These are phyloP conservation scores for Lachancea nothofagi DNA, from an alignment of 805 yeast species.

Conservation along the genomic window DNA sequence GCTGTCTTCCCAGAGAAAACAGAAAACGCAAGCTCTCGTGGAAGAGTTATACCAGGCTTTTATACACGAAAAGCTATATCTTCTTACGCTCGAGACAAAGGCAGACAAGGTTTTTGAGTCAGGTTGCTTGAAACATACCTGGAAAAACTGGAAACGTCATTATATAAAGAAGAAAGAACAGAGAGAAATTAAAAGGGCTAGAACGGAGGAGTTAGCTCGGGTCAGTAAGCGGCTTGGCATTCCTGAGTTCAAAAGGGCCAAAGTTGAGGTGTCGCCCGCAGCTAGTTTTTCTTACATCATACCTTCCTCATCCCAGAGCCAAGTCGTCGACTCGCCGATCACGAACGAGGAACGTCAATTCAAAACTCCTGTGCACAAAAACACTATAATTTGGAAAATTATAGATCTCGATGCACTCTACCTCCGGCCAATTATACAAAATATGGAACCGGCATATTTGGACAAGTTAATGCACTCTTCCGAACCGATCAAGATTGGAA, in stretches of 20 bases:
- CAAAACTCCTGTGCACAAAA: constrained; percentile 31
- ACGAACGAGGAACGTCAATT: constrained; percentile 30
- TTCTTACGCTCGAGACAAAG: constrained; percentile 37
- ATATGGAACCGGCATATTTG: not conserved
- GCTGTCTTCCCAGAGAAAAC: constrained; percentile 19
- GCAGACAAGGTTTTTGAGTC: constrained; percentile 41
- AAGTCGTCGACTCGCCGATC: constrained; percentile 20
- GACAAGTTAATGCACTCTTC: not conserved
- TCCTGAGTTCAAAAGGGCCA: constrained; percentile 18
- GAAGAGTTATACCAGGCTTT: constrained; percentile 55
- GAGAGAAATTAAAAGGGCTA: constrained; percentile 33
- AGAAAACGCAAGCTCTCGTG: constrained; percentile 38
- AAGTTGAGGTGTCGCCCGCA: constrained; percentile 18
- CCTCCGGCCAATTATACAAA: constrained; percentile 17
- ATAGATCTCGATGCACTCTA: constrained; percentile 37
- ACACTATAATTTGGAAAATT: constrained; percentile 45
- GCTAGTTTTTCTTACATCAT: constrained; percentile 18
- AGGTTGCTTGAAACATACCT: constrained; percentile 28
- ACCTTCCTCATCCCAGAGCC: constrained; percentile 21
- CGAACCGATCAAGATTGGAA: constrained; percentile 10
- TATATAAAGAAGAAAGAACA: constrained; percentile 24
- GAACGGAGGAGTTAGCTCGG: constrained; percentile 38
- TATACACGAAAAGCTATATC: constrained; percentile 49
- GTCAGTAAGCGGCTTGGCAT: constrained; percentile 36
- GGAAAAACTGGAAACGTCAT: constrained; percentile 32